These are phyloP conservation scores for Colletotrichum sp. DNA, from an alignment of 2,329 filamentous ascomycete species.

Conservation along the genomic window DNA sequence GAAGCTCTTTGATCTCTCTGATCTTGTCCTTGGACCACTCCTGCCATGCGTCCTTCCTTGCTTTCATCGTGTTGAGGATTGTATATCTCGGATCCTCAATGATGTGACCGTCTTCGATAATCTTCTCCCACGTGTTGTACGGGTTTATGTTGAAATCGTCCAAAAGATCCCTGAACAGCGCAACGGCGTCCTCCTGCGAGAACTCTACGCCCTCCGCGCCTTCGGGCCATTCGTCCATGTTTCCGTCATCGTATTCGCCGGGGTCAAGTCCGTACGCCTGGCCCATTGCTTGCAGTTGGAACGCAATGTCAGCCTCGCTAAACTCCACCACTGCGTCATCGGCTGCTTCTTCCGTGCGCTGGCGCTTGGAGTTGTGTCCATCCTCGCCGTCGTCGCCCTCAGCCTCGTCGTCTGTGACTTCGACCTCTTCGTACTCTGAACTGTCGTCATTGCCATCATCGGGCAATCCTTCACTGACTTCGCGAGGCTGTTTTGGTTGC, in stretches of 20 bases:
- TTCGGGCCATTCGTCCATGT: constrained; percentile 68
- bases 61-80: constrained; percentile 79
- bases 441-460: constrained; percentile 50
- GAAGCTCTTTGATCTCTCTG: constrained; percentile 71
- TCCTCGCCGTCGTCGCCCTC: constrained; percentile 34
- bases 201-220: constrained; percentile 73
- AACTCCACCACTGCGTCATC: constrained; percentile 74
- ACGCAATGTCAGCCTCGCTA: constrained; percentile 92
- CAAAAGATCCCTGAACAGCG: constrained; percentile 84
- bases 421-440: constrained; percentile 79
- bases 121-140: constrained; percentile 89
- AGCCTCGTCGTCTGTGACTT: constrained; percentile 63
- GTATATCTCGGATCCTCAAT: constrained; percentile 89
- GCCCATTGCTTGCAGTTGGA: constrained; percentile 88
- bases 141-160: constrained; percentile 84
- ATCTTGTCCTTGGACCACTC: constrained; percentile 84
- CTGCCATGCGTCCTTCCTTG: constrained; percentile 81
- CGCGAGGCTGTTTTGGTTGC: constrained; percentile 1
- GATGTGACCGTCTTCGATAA: constrained; percentile 82
- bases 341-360: constrained; percentile 54
- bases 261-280: constrained; percentile 81
- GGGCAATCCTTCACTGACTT: not conserved
- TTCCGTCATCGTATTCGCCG: constrained; percentile 75
- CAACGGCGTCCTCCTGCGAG: constrained; percentile 76
- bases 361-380: constrained; percentile 65